Evolutionary conservation across 768 basidiomycete species (phyloP), one percentile per base, ranked within the genome.

Genomic region (Tricholoma terreum): DNA sequence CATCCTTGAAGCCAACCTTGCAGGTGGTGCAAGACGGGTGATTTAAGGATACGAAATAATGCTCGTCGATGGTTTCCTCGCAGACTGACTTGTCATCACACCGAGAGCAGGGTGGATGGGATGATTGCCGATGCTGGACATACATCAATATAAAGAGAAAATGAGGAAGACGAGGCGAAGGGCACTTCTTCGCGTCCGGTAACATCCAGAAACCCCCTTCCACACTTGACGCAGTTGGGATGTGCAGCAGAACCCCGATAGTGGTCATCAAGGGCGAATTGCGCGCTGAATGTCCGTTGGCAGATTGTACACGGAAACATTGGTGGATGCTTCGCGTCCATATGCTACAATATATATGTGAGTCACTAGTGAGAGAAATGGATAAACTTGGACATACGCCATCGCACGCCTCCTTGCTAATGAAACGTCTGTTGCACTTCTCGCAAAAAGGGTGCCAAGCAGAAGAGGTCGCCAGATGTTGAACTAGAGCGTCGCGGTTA

Each of bases 171-270:
- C 15, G 43, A 30, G 27, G 52, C 38, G 27, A 10, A 15, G 51
- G 71, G 56, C 55, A 77, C 80, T 58, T 73, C 69, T 34, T 72
- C 67, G 19, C 71, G 54, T 21, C 68, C 65, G 6, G 49, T 51
- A 12, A 61, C 56, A 56, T 79, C 73, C 19, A 65, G 62, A 52
- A 77, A 80, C 0, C 79, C 80, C 34, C 72, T 65, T 6, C 76
- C 75, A 58, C 79, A 81, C n/a, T 71, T 67, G 9, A 61, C 52
- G 57, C 80, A 82, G 35, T 78, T 81, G 0, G 79, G 77, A 61
- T 82, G 80, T 6, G 67, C 66, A 21, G 69, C 57, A 9, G 76
- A 75, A 3, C 78, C 80, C 12, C 77, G 67, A 58, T 77, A 80
- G 54, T 81, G 80, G 57, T 79, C 79, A 5, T 78, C 74, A 11